Evolutionary conservation across 306 rosid species (phyloP).

Genomic region (Echinosophora koreensis): DNA sequence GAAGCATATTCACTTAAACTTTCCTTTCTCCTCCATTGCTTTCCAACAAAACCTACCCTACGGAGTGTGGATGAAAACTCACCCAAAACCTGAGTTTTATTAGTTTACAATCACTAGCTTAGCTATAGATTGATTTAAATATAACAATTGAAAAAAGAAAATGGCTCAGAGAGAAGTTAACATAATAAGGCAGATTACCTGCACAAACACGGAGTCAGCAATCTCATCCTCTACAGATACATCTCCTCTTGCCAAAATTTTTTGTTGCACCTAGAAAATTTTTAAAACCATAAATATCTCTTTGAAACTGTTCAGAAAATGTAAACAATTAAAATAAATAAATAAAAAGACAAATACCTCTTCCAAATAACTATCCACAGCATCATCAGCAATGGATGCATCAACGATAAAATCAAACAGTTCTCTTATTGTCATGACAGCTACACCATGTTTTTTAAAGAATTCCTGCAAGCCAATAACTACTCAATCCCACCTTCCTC

Average conservation of each 20-base stretch:
- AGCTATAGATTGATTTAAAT: neutral
- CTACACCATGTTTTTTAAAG: slow-evolving; percentile 89
- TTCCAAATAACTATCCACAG: slow-evolving; percentile 82
- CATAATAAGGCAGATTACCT: slow-evolving; percentile 58
- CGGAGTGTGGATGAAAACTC: neutral
- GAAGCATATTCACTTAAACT: neutral
- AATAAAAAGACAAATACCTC: slow-evolving; percentile 56
- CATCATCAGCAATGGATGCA: slow-evolving; percentile 78
- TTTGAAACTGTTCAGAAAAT: slow-evolving; percentile 37
- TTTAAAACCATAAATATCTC: slow-evolving; percentile 15
- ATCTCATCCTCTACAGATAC: slow-evolving; percentile 81
- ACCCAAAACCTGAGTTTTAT: neutral
- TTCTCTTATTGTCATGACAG: slow-evolving; percentile 85
- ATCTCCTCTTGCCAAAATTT: slow-evolving; percentile 68
- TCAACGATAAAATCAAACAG: slow-evolving; percentile 92
- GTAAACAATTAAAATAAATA: neutral
- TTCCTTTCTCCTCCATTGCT: neutral
- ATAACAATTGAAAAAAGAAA: neutral
- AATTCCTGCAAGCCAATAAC: slow-evolving; percentile 68
- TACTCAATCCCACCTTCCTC: slow-evolving; percentile 25
- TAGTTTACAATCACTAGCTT: neutral
- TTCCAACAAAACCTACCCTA: neutral
- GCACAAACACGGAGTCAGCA: slow-evolving; percentile 78
- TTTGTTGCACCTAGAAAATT: slow-evolving; percentile 67
- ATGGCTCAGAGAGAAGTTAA: neutral